Evolutionary conservation across 1,139 yeast species (phyloP).

Genomic region (Lodderomyces elongisporus): DNA sequence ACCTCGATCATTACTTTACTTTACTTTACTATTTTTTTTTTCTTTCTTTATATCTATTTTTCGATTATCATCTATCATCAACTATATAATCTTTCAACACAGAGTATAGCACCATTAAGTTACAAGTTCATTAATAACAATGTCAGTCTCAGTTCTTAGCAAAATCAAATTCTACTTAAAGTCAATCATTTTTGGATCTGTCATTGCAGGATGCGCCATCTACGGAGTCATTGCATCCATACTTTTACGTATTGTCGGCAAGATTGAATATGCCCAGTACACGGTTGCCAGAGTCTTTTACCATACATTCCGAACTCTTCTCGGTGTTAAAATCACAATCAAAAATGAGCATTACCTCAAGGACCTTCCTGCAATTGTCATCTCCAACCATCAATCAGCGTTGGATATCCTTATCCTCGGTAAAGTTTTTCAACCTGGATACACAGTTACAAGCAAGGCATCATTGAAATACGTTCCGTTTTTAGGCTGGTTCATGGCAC

Average conservation of each 20-base stretch:
- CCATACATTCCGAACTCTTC: conserved; percentile 47
- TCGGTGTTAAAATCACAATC: conserved; percentile 68
- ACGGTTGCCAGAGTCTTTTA: conserved; percentile 83
- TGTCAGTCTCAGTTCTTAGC: conserved; percentile 4
- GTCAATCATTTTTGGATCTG: conserved; percentile 47
- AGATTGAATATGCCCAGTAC: conserved; percentile 81
- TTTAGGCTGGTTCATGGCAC: conserved; percentile 91
- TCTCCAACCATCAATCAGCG: conserved; percentile 90
- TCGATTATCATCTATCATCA: too few species aligned
- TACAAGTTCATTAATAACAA: too few species aligned
- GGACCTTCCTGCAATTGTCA: conserved; percentile 71
- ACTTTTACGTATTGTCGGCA: conserved; percentile 61
- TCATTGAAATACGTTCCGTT: conserved; percentile 84
- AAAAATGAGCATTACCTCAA: conserved; percentile 50
- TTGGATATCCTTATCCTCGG: conserved; percentile 80
- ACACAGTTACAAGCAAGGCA: conserved; percentile 89
- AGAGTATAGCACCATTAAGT: too few species aligned
- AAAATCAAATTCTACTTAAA: conserved; percentile 47
- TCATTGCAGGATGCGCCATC: conserved; percentile 57
- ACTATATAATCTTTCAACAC: too few species aligned
- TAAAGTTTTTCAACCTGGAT: conserved; percentile 76
- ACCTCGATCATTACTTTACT: too few species aligned
- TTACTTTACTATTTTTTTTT: too few species aligned
- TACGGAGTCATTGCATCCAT: conserved; percentile 79
- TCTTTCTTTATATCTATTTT: too few species aligned